Evolutionary conservation across 2,329 filamentous ascomycete species (phyloP).

Genomic region (Aspergillus carbonarius): DNA sequence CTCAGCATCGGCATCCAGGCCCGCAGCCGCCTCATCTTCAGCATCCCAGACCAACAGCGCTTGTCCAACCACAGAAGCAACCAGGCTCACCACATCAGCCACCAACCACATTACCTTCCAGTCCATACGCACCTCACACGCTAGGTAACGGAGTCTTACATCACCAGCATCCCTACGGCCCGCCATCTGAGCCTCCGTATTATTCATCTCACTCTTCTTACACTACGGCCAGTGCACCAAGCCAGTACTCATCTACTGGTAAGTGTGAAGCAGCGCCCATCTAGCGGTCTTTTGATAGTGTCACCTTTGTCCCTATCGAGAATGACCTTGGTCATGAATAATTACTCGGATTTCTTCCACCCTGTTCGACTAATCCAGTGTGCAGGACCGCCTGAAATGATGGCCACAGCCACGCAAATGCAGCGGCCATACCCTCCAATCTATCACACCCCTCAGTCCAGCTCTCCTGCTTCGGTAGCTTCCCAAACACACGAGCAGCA

Average conservation of each 20-base stretch:
- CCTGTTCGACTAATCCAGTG: slow-evolving; percentile 56
- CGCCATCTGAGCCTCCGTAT: slow-evolving; percentile 67
- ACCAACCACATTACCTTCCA: slow-evolving; percentile 38
- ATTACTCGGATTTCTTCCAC: slow-evolving; percentile 32
- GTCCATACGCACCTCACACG: slow-evolving; percentile 32
- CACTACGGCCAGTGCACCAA: slow-evolving; percentile 75
- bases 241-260: slow-evolving; percentile 87
- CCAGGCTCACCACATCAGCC: slow-evolving; percentile 65
- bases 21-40: slow-evolving; percentile 33
- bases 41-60: slow-evolving; percentile 28
- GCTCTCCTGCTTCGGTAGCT: slow-evolving; percentile 88
- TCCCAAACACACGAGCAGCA: slow-evolving; percentile 90
- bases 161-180: slow-evolving; percentile 64
- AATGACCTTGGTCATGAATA: slow-evolving; percentile 53
- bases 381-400: slow-evolving; percentile 70
- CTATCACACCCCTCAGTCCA: slow-evolving; percentile 93
- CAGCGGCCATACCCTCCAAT: slow-evolving; percentile 80
- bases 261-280: slow-evolving; percentile 40
- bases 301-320: background rate
- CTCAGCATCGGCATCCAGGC: slow-evolving; percentile 24
- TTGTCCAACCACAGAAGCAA: slow-evolving; percentile 32
- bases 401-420: slow-evolving; percentile 65
- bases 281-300: background rate
- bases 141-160: slow-evolving; percentile 47
- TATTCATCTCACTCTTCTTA: slow-evolving; percentile 82